Evolutionary conservation across 345 rosid genomes (phyloP).

Genomic region (Eucalyptus curtisii): DNA sequence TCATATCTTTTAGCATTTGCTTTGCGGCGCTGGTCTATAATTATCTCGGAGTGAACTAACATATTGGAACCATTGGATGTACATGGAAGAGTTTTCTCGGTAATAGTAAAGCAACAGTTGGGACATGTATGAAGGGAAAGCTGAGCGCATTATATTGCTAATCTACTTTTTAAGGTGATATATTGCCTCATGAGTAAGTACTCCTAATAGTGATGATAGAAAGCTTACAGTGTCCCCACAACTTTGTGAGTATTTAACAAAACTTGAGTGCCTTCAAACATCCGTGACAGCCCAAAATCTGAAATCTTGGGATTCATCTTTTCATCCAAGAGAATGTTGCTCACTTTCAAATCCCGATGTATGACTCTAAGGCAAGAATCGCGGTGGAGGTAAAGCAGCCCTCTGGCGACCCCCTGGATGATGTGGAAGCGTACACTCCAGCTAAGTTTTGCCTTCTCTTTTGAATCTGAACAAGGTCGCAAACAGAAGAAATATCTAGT

Average conservation of each 20-base stretch:
- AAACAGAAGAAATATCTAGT: neutral
- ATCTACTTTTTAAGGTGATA: neutral
- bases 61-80: neutral
- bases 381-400: slow-evolving; percentile 25
- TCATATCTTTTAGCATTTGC: neutral
- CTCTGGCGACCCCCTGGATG: slow-evolving; percentile 11
- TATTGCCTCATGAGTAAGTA: neutral
- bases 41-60: neutral
- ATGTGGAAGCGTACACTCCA: slow-evolving; percentile 6
- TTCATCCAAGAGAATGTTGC: neutral
- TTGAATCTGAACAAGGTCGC: neutral
- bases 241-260: neutral
- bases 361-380: slow-evolving; percentile 35
- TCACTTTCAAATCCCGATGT: neutral
- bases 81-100: neutral
- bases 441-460: neutral
- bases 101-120: neutral
- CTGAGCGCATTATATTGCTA: neutral
- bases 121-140: neutral
- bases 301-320: neutral
- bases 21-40: neutral
- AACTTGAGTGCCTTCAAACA: neutral
- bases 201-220: neutral
- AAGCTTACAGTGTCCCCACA: neutral
- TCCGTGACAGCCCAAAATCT: neutral